Evolutionary conservation across 345 rosid genomes (phyloP).

Genomic region (Streptanthus diversifolius): DNA sequence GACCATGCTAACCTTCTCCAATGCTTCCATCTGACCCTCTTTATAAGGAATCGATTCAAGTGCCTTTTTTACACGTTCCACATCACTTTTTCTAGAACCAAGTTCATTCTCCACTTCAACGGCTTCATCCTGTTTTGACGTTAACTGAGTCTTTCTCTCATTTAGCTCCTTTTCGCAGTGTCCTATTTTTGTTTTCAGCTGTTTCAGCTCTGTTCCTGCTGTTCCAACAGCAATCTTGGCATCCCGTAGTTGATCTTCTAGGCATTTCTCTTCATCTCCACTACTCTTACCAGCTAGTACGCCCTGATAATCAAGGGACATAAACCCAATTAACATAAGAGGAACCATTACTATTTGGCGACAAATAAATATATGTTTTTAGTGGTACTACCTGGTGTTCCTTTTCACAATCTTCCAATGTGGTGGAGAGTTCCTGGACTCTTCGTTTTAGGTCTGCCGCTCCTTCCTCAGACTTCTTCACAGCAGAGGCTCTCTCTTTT

Average conservation of each 20-base stretch:
- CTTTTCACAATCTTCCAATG: constrained; percentile 69
- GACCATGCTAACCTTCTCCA: constrained; percentile 65
- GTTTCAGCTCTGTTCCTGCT: constrained; percentile 83
- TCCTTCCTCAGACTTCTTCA: constrained; percentile 81
- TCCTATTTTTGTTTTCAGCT: constrained; percentile 74
- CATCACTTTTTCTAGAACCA: constrained; percentile 57
- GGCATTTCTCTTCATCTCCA: constrained; percentile 94
- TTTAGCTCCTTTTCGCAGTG: constrained; percentile 83
- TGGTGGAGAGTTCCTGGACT: constrained; percentile 65
- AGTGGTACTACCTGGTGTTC: constrained; percentile 70
- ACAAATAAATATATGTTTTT: neutral
- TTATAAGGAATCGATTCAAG: constrained; percentile 63
- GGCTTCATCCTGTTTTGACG: constrained; percentile 81
- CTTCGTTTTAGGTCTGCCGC: constrained; percentile 65
- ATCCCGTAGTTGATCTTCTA: constrained; percentile 91
- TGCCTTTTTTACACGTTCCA: constrained; percentile 49
- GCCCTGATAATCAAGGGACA: constrained; percentile 50
- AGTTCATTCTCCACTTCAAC: constrained; percentile 71
- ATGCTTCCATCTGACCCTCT: constrained; percentile 84
- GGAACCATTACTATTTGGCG: neutral
- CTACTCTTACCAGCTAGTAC: constrained; percentile 92
- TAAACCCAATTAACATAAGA: constrained; percentile 20
- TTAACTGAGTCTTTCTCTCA: constrained; percentile 63
- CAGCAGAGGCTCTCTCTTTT: constrained; percentile 67
- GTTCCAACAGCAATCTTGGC: constrained; percentile 89